Evolutionary conservation across 805 yeast genomes (phyloP).

Genomic region (Scheffersomyces coipomensis): DNA sequence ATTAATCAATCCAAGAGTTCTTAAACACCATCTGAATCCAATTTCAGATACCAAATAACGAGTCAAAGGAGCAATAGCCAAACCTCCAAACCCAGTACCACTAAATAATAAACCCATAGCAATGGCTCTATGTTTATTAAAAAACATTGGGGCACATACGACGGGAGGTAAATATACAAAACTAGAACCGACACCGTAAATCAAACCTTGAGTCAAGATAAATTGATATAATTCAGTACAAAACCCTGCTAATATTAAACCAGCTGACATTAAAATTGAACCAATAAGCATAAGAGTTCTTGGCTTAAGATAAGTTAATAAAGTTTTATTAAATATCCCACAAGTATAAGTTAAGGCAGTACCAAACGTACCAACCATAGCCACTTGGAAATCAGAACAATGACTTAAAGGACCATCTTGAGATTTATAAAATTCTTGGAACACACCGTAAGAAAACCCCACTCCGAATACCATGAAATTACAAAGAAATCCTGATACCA

Average conservation of each 20-base stretch:
- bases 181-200: constrained; percentile 32
- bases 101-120: constrained; percentile 34
- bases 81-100: constrained; percentile 37
- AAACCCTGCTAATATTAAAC: constrained; percentile 25
- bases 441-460: constrained; percentile 35
- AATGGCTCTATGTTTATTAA: constrained; percentile 25
- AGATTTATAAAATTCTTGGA: constrained; percentile 31
- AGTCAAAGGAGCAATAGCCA: constrained; percentile 26
- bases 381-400: constrained; percentile 21
- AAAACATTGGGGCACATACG: constrained; percentile 30
- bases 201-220: constrained; percentile 28
- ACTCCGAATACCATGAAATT: constrained; percentile 36
- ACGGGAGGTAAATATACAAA: constrained; percentile 32
- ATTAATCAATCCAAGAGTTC: constrained; percentile 26
- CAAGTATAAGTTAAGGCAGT: constrained; percentile 26
- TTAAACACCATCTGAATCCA: constrained; percentile 35
- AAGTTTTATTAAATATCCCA: constrained; percentile 22
- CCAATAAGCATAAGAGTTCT: constrained; percentile 26
- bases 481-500: constrained; percentile 17
- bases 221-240: constrained; percentile 21
- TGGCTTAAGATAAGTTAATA: constrained; percentile 14
- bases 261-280: constrained; percentile 20
- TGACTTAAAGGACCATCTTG: constrained; percentile 23
- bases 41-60: constrained; percentile 19
- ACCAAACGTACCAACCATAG: constrained; percentile 33